A percentile compares a stretch with the other conserved stretches of the same genome.
Evolutionary conservation across 495 filamentous ascomycete genomes (phyloP).

Genomic region (Trichoderma reesei): DNA sequence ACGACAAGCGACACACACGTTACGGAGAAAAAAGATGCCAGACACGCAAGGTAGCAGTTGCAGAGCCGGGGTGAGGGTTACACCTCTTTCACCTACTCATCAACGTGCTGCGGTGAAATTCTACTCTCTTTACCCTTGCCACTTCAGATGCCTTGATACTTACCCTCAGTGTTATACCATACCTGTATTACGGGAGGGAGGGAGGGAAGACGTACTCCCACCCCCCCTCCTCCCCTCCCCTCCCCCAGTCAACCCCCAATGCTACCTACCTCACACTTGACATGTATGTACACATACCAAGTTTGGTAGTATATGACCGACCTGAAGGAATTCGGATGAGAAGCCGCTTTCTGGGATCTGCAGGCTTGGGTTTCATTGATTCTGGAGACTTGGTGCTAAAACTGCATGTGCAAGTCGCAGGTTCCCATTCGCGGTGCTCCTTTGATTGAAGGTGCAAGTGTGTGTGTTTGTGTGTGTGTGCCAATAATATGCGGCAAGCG

Average conservation of each 20-base stretch:
- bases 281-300: too few relatives aligned
- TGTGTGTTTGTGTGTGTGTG: too few relatives aligned
- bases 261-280: background rate
- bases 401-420: too few relatives aligned
- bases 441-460: too few relatives aligned
- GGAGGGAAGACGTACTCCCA: background rate
- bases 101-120: slow-evolving; percentile 1
- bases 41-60: background rate
- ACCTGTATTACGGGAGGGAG: background rate
- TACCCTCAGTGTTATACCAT: too few relatives aligned
- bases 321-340: background rate
- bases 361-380: background rate
- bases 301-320: too few relatives aligned
- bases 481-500: too few relatives aligned
- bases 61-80: background rate
- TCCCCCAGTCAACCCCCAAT: background rate
- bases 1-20: background rate
- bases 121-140: background rate
- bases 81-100: background rate
- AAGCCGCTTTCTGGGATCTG: background rate
- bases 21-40: background rate
- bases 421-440: too few relatives aligned
- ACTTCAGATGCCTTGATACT: background rate
- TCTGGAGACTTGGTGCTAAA: background rate
- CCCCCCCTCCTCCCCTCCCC: background rate